These are phyloP conservation scores for Ceratobasidium sp. DNA, from an alignment of 1,284 basidiomycete genomes.

Conservation along the genomic window DNA sequence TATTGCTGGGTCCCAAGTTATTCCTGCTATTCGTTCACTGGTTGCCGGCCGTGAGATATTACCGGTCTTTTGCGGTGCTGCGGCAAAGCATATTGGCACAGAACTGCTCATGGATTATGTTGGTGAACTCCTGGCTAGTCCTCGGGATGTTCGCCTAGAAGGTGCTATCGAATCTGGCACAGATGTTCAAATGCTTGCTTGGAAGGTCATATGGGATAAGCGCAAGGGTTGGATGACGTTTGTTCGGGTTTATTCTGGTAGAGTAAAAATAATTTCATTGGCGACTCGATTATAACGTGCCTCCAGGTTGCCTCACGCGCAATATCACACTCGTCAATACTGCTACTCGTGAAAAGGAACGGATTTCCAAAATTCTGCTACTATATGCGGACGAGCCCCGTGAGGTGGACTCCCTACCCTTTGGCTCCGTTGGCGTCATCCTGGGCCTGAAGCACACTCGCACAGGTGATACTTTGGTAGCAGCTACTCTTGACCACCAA, in stretches of 20 bases:
- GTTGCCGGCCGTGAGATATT: conserved; percentile 72
- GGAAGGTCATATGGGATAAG: conserved; percentile 90
- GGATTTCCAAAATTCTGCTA: conserved; percentile 76
- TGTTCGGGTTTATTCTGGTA: conserved; percentile 86
- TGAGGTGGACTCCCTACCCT: conserved; percentile 81
- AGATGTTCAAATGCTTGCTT: conserved; percentile 70
- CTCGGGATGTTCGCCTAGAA: conserved; percentile 64
- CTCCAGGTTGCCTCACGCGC: conserved; percentile 72
- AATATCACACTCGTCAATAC: conserved; percentile 72
- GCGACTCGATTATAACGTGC: not conserved
- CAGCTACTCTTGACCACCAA: conserved; percentile 45
- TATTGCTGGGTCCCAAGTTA: conserved; percentile 59
- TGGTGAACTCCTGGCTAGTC: conserved; percentile 81
- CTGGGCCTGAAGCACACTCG: conserved; percentile 83
- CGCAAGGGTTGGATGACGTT: conserved; percentile 90
- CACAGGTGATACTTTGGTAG: conserved; percentile 86
- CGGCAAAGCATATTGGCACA: conserved; percentile 81
- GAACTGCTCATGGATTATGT: conserved; percentile 82
- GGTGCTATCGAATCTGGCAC: conserved; percentile 27
- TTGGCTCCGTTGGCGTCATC: conserved; percentile 85
- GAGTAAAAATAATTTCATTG: conserved; percentile 42
- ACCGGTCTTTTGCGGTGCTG: conserved; percentile 85
- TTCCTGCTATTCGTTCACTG: conserved; percentile 71
- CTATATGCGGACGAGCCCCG: conserved; percentile 80
- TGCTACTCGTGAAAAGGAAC: conserved; percentile 73